These are phyloP conservation scores for Phytophthora cajani DNA, from an alignment of 352 stramenopile genomes.

Conservation along the genomic window DNA sequence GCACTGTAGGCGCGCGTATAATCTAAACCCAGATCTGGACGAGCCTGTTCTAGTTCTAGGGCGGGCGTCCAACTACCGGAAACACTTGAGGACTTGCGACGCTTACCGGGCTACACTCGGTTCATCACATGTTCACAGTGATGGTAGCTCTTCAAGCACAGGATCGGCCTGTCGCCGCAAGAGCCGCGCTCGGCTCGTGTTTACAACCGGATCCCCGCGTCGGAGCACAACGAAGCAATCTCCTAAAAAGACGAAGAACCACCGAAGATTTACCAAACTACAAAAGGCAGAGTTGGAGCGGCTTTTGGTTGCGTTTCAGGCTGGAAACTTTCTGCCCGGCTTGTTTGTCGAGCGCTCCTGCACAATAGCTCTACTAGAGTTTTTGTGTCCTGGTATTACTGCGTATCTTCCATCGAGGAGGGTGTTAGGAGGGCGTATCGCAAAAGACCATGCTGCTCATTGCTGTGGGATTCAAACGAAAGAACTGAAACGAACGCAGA, in stretches of 20 bases:
- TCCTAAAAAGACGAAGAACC: background rate
- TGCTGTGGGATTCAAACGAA: background rate
- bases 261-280: constrained; percentile 3
- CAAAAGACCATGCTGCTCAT: background rate
- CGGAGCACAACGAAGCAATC: background rate
- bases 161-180: background rate
- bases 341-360: constrained; percentile 10
- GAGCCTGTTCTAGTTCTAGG: background rate
- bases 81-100: background rate
- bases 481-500: background rate
- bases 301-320: constrained; percentile 8
- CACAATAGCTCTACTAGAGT: constrained; percentile 5
- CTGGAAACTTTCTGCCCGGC: constrained; percentile 5
- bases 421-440: constrained; percentile 2
- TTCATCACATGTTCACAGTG: background rate
- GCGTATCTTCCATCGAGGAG: constrained; percentile 2
- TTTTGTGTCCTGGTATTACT: constrained; percentile 3
- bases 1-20: background rate
- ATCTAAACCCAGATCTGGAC: background rate
- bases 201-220: background rate
- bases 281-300: constrained; percentile 14
- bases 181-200: background rate
- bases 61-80: background rate
- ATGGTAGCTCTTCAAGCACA: background rate
- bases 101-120: background rate